phyloP scores from a whole-genome alignment of 768 basidiomycete genomes.

The Suillus discolor region DNA sequence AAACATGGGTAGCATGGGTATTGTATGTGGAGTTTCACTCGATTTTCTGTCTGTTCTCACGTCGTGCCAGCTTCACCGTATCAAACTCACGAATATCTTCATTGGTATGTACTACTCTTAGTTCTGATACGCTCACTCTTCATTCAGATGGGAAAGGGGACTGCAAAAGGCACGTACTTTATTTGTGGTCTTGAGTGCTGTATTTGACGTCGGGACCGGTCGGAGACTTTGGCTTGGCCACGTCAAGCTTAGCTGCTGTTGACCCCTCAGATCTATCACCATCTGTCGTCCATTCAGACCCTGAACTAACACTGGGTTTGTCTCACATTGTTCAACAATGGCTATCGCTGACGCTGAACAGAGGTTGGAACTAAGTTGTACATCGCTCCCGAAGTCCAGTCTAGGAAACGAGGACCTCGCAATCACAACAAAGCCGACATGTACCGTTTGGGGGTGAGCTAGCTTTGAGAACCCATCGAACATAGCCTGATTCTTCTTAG shows the following conservation, averaged over 20 bases:
- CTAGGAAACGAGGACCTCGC: constrained; percentile 58
- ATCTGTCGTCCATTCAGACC: constrained; percentile 45
- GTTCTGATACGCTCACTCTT: neutral
- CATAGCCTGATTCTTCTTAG: constrained; percentile 38
- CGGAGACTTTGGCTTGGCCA: constrained; percentile 92
- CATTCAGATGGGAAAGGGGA: constrained; percentile 74
- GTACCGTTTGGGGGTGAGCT: constrained; percentile 86
- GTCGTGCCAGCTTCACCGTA: constrained; percentile 62
- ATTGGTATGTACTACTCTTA: constrained; percentile 61
- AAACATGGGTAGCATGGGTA: constrained; percentile 89
- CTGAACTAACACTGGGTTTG: constrained; percentile 77
- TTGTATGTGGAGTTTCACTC: constrained; percentile 50
- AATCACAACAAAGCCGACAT: constrained; percentile 91
- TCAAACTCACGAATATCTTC: constrained; percentile 93
- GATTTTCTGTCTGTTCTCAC: neutral
- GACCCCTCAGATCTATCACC: constrained; percentile 70
- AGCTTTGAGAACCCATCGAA: neutral
- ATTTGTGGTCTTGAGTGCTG: neutral
- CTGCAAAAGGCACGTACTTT: constrained; percentile 65
- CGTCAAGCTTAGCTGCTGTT: constrained; percentile 76
- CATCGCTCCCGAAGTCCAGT: constrained; percentile 89
- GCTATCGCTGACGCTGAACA: constrained; percentile 25
- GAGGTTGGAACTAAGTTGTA: constrained; percentile 92
- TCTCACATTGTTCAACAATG: neutral
- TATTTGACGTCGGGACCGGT: constrained; percentile 43